Evolutionary conservation across 2,329 filamentous ascomycete species (phyloP), one percentile per base, ranked within the genome.

Genomic region (Ophiosphaerella narmari): DNA sequence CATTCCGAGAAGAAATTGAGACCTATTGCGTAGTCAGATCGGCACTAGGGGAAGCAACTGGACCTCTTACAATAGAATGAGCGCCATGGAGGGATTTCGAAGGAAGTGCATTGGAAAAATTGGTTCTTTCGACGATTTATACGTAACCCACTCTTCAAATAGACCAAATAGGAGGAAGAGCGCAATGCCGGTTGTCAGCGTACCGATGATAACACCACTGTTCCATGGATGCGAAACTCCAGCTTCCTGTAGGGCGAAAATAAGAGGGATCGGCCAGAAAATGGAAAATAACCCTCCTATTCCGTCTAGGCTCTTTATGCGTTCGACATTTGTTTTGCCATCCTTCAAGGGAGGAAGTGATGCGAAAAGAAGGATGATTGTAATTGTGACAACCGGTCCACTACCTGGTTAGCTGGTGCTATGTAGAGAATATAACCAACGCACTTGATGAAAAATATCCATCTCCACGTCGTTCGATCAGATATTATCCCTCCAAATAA

Each of bases 391-490:
- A 12, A 68, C 57, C 2, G 67, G 66, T 5, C 64, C 65, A 47
- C 63, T 67, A 31, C 1, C 23, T 37, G 37, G 18, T 57, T 24
- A 55, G 48, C 42, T 8, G 39, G 9, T 8, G 6, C 14, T 32
- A 31, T 6, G 8, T 12, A 24, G 11, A 7, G 26, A 1, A 26
- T 38, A 33, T 21, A 24, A 29, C 7, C 16, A 14, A 63, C 72
- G 32, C 40, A 79, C 76, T 80, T 79, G 3, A 80, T 67, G 33
- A 74, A 72, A 53, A 80, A 80, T 2, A 80, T 75, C 78, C 78
- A 78, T 56, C 76, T 62, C 77, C 77, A 80, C 0, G 66, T 74
- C 0, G 71, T 67, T 9, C 71, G 55, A 39, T 74, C 69, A 7
- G 65, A 67, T 5, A 80, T 78, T 7, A 68, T 66, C 3, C 78